Conservation (phyloP, 495 filamentous ascomycete genomes). For the Daldinia caldariorum region DNA sequence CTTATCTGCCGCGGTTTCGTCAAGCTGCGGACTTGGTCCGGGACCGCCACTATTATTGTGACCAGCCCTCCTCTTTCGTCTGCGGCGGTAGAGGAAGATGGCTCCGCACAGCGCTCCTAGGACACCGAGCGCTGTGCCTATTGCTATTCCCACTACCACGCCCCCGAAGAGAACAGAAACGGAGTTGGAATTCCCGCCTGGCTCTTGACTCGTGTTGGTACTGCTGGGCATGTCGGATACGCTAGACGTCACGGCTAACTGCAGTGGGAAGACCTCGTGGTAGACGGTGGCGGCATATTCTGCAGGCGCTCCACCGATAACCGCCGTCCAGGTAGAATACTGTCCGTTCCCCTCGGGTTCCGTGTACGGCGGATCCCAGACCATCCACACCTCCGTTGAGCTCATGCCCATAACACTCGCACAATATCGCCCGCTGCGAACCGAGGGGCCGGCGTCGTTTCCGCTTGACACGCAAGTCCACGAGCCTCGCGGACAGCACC, state of each 20-base stretch:
- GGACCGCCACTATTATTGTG: neutral
- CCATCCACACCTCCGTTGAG: slow-evolving; percentile 16
- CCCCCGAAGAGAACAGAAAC: neutral
- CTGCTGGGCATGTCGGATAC: neutral
- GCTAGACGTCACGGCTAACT: neutral
- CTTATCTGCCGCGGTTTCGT: neutral
- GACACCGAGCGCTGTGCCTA: neutral
- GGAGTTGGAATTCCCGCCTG: neutral
- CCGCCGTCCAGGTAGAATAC: slow-evolving; percentile 7
- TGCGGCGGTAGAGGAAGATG: neutral
- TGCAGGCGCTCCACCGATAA: neutral
- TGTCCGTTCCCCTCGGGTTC: neutral
- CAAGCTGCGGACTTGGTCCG: neutral
- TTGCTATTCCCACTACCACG: neutral
- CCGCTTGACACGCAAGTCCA: slow-evolving; percentile 1
- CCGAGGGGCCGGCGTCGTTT: too few species aligned
- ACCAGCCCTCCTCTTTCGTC: neutral
- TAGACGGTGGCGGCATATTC: slow-evolving; percentile 5
- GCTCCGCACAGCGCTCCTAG: neutral
- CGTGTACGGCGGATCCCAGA: slow-evolving; percentile 19
- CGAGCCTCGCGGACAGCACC: slow-evolving; percentile 16
- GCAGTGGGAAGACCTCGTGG: slow-evolving; percentile 13
- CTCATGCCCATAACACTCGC: slow-evolving; percentile 24
- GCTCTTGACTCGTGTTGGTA: neutral
- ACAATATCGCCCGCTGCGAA: neutral